A percentile compares a stretch with the other conserved stretches of the same genome.
Evolutionary conservation across 2,329 filamentous ascomycete species (phyloP).

Genomic region (Phialocephala sp.): DNA sequence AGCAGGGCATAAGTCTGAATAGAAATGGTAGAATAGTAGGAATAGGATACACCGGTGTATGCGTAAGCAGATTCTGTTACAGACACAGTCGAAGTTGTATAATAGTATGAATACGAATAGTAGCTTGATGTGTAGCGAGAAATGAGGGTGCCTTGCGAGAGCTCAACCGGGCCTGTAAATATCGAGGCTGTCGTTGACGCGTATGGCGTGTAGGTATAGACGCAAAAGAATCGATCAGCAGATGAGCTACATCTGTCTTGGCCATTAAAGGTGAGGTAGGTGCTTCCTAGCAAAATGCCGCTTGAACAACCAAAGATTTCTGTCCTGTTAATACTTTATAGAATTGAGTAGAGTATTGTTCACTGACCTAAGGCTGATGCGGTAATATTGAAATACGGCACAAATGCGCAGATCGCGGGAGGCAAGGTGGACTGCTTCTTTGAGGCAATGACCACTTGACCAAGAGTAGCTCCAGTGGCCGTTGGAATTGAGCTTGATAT

Average conservation of each 20-base stretch:
- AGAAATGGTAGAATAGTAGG: background rate
- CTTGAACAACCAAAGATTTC: conserved; percentile 6
- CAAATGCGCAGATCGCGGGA: conserved; percentile 1
- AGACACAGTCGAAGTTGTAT: background rate
- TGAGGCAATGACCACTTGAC: conserved; percentile 1
- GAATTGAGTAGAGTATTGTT: background rate
- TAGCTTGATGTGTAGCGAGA: background rate
- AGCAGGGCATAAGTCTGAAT: background rate
- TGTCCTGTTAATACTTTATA: background rate
- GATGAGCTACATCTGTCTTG: conserved; percentile 1
- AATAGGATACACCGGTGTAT: background rate
- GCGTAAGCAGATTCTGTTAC: background rate
- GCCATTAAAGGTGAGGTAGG: background rate
- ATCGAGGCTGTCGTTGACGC: background rate
- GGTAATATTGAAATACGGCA: background rate
- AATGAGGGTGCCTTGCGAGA: conserved; percentile 2
- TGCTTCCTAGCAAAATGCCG: background rate
- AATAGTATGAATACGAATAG: background rate
- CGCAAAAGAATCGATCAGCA: background rate
- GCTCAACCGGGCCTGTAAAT: background rate
- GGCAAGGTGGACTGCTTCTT: background rate
- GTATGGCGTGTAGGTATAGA: background rate
- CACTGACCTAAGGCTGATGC: conserved; percentile 2
- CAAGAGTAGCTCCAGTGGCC: background rate
- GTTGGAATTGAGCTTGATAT: background rate